Evolutionary conservation across 345 rosid species (phyloP).

Genomic region (Arabidopsis arenosa): DNA sequence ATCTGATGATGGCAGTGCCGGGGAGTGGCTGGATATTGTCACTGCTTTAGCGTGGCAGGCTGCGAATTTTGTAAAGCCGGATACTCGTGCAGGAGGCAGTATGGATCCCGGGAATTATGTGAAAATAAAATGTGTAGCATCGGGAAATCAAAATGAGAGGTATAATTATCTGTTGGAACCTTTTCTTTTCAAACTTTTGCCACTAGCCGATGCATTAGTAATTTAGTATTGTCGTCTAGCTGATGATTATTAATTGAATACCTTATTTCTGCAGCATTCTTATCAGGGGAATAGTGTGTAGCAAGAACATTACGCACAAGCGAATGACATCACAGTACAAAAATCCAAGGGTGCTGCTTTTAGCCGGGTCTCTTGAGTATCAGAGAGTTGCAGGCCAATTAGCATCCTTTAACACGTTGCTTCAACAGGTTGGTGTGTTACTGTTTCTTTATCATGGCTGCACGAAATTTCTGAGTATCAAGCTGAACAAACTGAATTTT

Average conservation of each 20-base stretch:
- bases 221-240: neutral
- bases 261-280: slow-evolving; percentile 64
- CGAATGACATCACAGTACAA: slow-evolving; percentile 98
- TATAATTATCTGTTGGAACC: slow-evolving; percentile 33
- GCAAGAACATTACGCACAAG: slow-evolving; percentile 97
- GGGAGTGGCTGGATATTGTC: slow-evolving; percentile 85
- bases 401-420: slow-evolving; percentile 87
- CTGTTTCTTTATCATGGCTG: slow-evolving; percentile 18
- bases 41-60: slow-evolving; percentile 92
- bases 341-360: slow-evolving; percentile 81
- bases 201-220: neutral
- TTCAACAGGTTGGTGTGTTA: slow-evolving; percentile 70
- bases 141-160: slow-evolving; percentile 90
- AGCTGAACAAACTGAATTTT: slow-evolving; percentile 29
- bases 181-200: neutral
- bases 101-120: slow-evolving; percentile 98
- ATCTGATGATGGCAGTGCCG: slow-evolving; percentile 56
- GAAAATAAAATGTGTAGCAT: slow-evolving; percentile 91
- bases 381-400: slow-evolving; percentile 80
- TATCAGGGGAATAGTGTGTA: slow-evolving; percentile 89
- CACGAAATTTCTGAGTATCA: neutral
- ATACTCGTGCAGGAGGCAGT: slow-evolving; percentile 96
- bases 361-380: slow-evolving; percentile 94
- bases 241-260: neutral
- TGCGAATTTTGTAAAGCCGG: slow-evolving; percentile 93